Percentiles rank a stretch among this genome's conserved stretches.
phyloP scores from a whole-genome alignment of 2,329 filamentous ascomycete species.

The Rhytidhysteron rufulum region DNA sequence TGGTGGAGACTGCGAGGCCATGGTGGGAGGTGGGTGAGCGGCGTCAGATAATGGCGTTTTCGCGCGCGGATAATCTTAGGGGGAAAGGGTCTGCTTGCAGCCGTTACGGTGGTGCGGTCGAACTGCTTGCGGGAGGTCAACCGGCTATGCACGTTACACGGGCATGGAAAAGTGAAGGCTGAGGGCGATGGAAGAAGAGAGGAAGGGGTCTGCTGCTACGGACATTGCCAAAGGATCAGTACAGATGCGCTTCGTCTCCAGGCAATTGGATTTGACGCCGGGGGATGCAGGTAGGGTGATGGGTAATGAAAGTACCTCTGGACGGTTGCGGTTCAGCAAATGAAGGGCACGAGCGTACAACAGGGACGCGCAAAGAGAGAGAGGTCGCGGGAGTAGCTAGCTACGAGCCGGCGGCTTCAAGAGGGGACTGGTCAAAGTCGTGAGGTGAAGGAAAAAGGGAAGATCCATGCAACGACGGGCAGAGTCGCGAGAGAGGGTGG shows the following conservation, averaged over 20 bases:
- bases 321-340: neutral
- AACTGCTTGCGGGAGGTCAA: too few relatives aligned
- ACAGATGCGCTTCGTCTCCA: neutral
- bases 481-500: too few relatives aligned
- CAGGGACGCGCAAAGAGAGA: neutral
- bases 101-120: too few relatives aligned
- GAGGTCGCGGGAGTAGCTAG: too few relatives aligned
- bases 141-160: neutral
- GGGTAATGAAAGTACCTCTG: neutral
- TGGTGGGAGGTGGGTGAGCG: slow-evolving; percentile 24
- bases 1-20: slow-evolving; percentile 16
- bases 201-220: slow-evolving; percentile 2
- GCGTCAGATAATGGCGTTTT: slow-evolving; percentile 11
- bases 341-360: neutral
- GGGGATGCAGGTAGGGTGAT: neutral
- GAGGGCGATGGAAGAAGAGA: neutral
- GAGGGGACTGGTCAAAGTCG: neutral
- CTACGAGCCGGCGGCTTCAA: neutral
- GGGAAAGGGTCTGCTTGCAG: neutral
- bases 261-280: neutral
- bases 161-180: neutral
- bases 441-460: neutral
- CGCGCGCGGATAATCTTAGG: neutral
- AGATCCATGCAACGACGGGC: neutral
- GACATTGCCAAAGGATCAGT: slow-evolving; percentile 1